Evolutionary conservation across 306 rosid genomes (phyloP), one percentile per base, ranked within the genome.

Genomic region (Vigna unguiculata): DNA sequence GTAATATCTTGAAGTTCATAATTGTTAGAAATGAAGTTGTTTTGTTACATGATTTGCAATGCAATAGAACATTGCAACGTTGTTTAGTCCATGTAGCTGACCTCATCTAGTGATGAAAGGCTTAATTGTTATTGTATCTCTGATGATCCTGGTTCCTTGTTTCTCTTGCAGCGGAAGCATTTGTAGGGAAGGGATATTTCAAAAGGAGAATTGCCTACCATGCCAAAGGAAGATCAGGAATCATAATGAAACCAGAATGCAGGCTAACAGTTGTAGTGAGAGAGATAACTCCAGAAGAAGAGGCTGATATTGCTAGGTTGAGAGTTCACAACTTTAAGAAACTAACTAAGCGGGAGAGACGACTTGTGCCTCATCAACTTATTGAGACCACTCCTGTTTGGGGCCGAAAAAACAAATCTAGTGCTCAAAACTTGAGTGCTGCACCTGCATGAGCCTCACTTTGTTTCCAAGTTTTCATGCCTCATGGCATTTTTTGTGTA

Each of bases 311-410:
- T 75, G 98, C 98, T 17, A 88, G 86, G 86, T 85, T 94, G 32
- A 92, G 67, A 82, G 97, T 92, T 76, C 85, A 86, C 72, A 95
- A 90, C 77, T 90, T 83, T 41, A 74, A 76, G 80, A 95, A 89
- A 89, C 90, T 88, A 65, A 85, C 86, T 9, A 89, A 90, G 85
- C 83, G 88, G 17, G 93, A 95, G 82, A 78, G 73, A 8, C 85
- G 83, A 69, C 97, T 95, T 49, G 97, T 95, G 77, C 98, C 98
- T 13, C 98, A 95, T 82, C 77, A 86, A 81, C 96, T 92, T 79
- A 92, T 95, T 17, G 98, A 90, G 89, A 86, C 92, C 8, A 92
- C 80, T 73, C 84, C 98, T 9, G 74, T 92, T 57, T 92, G 98
- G 98, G 91, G 89, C 45, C 87, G 96, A 74, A 95, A 95, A 82